Evolutionary conservation across 768 basidiomycete species (phyloP), one percentile per base, ranked within the genome.

Genomic region (Phaffia tasmanica): DNA sequence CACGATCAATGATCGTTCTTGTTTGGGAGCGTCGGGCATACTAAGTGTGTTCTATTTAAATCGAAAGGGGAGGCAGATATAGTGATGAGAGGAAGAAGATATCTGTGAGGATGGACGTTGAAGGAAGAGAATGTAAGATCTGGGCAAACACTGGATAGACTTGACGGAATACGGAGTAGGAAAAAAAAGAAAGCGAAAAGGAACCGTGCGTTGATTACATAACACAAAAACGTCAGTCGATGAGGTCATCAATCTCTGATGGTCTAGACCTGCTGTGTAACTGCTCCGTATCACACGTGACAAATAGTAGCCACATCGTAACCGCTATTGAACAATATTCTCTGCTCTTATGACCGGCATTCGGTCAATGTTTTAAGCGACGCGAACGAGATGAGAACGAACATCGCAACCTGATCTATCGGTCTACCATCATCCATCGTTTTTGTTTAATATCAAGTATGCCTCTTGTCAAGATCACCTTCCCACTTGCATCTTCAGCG

Each of bases 1-100:
- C 73, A 97, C 89, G 78, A 97, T 86, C 81, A 97, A 86, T 72
- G 90, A 87, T 67, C 75, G 73, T 46, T 64, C 54, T 63, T 30
- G 60, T 25, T 63, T 32, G 11, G 48, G 49, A 8, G 62, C 57
- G 35, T 42, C 35, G 11, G 35, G 35, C 35, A 42, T 42, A 42
- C 11, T 42, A 42, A 5, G 11, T 42, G 11, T 42, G 35, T 42
- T 42, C 35, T 42, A 4, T 4, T 42, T 42, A 42, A 11, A 42
- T n/a, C 35, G 11, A 42, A 11, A 42, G 11, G 35, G 11, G 35
- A 11, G 11, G 11, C 11, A 11, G 4, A 11, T 42, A 42, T 42
- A 42, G 35, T 4, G 11, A 42, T 5, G 35, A 11, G 11, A 42
- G 35, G 11, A 42, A 42, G 35, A 11, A 42, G 35, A 42, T n/a